Base-by-base conservation (phyloP, 345 rosid species). In the Citrus trifoliata region DNA sequence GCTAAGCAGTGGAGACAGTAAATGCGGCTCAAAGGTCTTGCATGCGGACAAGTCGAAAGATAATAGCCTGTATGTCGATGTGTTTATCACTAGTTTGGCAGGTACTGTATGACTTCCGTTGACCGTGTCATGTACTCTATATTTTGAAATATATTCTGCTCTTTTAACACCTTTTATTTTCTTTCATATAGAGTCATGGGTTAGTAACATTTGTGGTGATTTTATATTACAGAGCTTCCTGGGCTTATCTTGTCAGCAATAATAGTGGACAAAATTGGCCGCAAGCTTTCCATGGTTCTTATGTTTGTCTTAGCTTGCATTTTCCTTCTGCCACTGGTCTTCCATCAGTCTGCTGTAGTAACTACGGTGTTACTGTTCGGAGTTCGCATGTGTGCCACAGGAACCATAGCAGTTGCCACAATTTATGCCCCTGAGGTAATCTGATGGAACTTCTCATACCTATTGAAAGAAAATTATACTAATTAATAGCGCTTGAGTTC, bases 401-500 rank as follows among this genome's bases (percentile, higher is more conserved):
- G 83, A 77, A 81, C 90, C 63, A 86, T 89, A 78, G 83, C 89
- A 4, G 80, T 89, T 42, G 82, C 85, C 74, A 85, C 69, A 55
- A 86, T 91, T 62, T 89, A 85, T 74, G 88, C 91, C 63, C 95
- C 95, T 21, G 93, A 91, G 95, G 93, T 87, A 88, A 73, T 32
- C 40, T 28, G 3, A 2, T 6, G 21, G 58, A 18, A 53, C 22
- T 53, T 53, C 0, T 53, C 21, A 5, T 53, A 18, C 51, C 16
- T 46, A 13, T 12, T 13, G 51, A 46, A 46, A 46, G 51, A 42
- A 42, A 10, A 2, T 2, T 10, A 0, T 42, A 10, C 48, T 42
- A 42, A 42, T 42, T 10, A 42, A 10, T 42, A 10, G 14, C 2
- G 48, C 48, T 42, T 42, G 48, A 42, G 48, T 42, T 42, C 48